Evolutionary conservation across 352 stramenopile species (phyloP), one percentile per base, ranked within the genome.

Genomic region (Elongisporangium undulatum): DNA sequence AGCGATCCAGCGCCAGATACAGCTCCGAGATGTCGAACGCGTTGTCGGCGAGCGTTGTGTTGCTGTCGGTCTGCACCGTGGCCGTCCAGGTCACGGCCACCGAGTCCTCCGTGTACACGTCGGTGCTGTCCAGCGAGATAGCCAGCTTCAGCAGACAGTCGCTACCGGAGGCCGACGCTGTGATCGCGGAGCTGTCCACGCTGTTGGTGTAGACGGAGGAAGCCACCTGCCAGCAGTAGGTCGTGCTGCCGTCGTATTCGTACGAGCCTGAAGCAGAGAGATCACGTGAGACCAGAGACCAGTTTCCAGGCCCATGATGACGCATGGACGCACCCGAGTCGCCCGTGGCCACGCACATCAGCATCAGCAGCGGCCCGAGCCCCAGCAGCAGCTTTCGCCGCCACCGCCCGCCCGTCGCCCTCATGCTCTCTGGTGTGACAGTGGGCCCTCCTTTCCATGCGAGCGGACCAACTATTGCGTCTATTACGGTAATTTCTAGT

Each of bases 51-150:
- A 89, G 60, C 6, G 45, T 55, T 20, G 63, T 66, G 26, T 68
- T 72, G 13, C 60, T 63, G 52, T 74, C 58, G 20, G 68, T 24
- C 8, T 79, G 79, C 51, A 85, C 54, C 13, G 73, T 84, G 45
- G 80, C 84, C 22, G 80, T 91, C 84, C 84, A 93, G 19, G 66
- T 79, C 23, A 87, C 72, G 38, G 77, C 57, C 49, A 93, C 75
- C 3, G 76, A 67, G 39, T 90, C 79, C 62, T 78, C 75, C 19
- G 73, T 74, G 57, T 82, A 83, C 49, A 87, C 75, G 7, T 80
- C 58, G 17, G 64, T 61, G 17, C 72, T 68, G 24, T 69, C 62
- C 29, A 87, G 67, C 21, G 49, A 29, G 22, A 93, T 63, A 7
- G 77, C 76, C 38, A 93, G 61, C 41, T 63, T 56, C 9, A 91